Evolutionary conservation across 1,284 basidiomycete genomes (phyloP), one percentile per base, ranked within the genome.

Genomic region (Blastosporella zonata): DNA sequence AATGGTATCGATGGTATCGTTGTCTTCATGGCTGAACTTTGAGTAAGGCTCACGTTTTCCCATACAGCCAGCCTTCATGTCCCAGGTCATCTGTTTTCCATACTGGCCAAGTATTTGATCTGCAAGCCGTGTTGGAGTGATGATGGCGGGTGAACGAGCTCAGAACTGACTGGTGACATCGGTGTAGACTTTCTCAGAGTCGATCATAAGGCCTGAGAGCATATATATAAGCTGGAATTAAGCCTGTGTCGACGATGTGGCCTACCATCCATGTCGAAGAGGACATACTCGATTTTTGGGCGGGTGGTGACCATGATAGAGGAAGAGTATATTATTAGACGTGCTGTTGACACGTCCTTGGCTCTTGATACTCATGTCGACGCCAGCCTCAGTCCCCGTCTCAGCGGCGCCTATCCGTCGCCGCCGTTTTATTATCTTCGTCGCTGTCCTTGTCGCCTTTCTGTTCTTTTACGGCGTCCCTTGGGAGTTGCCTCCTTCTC

Each of bases 201-300:
- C 83, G 55, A 89, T 80, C 69, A 89, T 74, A n/a, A 69, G 58
- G 17, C 69, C 68, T 70, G 15, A 12, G 34, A 18, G 13, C 18
- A 18, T 21, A 43, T 34, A 29, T 18, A 17, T 31, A 13, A 17
- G 28, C 17, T 36, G 22, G 17, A 18, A 21, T 13, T 9, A 22
- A 12, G 15, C n/a, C 17, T 39, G 17, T 38, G 38, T 37, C 49
- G 34, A 29, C 15, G 46, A 42, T 25, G 22, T 13, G 41, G 31
- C 66, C 53, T 66, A 82, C 88, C 88, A 61, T 91, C 88, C 81
- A 91, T 80, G 63, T 90, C 88, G 59, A 91, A 91, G 45, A 90
- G 67, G 46, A 87, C 84, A 70, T 86, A 90, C 63, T 87, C 81
- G 38, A 87, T 62, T 34, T 65, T 64, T 36, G 59, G 44, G 42